Evolutionary conservation across 2,329 filamentous ascomycete genomes (phyloP).

Genomic region (Trichoderma sp.): DNA sequence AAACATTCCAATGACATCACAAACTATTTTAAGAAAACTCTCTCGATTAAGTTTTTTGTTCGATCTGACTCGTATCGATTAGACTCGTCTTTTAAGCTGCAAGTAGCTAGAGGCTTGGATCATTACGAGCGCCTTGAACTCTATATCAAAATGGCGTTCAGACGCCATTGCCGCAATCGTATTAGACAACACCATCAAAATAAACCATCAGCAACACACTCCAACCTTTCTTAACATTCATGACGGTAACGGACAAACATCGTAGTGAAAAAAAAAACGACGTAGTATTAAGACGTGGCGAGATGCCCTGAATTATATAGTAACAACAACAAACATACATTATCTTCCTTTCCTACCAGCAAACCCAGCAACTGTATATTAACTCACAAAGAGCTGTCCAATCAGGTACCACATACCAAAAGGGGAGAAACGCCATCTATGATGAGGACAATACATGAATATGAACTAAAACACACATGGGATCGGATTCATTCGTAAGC

Average conservation of each 20-base stretch:
- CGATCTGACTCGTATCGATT: background rate
- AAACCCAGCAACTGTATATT: background rate
- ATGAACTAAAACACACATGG: slow-evolving; percentile 26
- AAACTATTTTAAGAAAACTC: background rate
- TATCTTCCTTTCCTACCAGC: background rate
- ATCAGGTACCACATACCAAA: background rate
- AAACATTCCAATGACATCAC: slow-evolving; percentile 9
- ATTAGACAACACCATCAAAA: background rate
- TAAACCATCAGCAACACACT: background rate
- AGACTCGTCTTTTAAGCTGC: background rate
- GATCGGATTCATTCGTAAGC: slow-evolving; percentile 27
- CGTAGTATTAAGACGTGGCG: background rate
- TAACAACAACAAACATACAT: slow-evolving; percentile 5
- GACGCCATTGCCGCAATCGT: background rate
- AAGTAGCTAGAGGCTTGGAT: background rate
- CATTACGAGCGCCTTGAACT: background rate
- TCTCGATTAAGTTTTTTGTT: background rate
- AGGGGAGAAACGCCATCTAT: slow-evolving; percentile 26
- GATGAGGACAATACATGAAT: slow-evolving; percentile 22
- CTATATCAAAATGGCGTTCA: background rate
- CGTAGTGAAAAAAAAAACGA: background rate
- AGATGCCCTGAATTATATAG: background rate
- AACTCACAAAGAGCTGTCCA: slow-evolving; percentile 6
- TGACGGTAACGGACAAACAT: background rate
- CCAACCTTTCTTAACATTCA: background rate